Evolutionary conservation across 345 rosid genomes (phyloP), one percentile per base, ranked within the genome.

Genomic region (Salix arbutifolia): DNA sequence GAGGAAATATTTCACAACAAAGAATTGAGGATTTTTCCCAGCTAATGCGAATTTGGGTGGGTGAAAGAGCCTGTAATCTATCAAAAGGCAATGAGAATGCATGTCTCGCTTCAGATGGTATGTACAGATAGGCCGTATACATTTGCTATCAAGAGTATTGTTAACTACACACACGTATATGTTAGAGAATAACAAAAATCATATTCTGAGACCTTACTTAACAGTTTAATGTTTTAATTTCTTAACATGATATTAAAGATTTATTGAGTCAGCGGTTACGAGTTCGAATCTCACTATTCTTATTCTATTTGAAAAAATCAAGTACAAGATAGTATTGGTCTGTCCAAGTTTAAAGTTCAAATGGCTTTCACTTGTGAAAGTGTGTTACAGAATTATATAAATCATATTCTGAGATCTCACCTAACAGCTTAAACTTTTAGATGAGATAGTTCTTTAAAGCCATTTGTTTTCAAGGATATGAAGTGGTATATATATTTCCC

Each of bases 191-290:
- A 33, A 33, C 6, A 33, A 4, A 5, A 73, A 40, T 4, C 0
- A 25, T 53, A 50, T 50, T 33, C 0, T 5, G 35, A 33, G 6
- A 5, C 0, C 1, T 33, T 0, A 33, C 37, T 33, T 33, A 33
- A 33, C 0, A 4, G 0, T 0, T 33, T 33, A 33, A 33, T 1
- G 0, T 33, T 33, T 33, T 33, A 33, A 5, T 5, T 5, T 4
- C 1, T 33, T 33, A 33, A 5, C 6, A 33, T 0, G 37, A 0
- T 5, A 33, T 33, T 1, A 33, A 0, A 33, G 6, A 0, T 33
- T 0, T 5, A 33, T 33, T 33, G 1, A 33, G 1, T 0, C 7
- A 33, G 1, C 7, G 0, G 6, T 33, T 5, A 33, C 37, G 5
- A 33, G 0, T 33, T 33, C 0, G 1, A 33, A 33, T 33, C 37